Percentiles rank a stretch among this genome's conserved stretches.
Evolutionary conservation across 768 basidiomycete genomes (phyloP).

Genomic region (Aureoboletus auriporus): DNA sequence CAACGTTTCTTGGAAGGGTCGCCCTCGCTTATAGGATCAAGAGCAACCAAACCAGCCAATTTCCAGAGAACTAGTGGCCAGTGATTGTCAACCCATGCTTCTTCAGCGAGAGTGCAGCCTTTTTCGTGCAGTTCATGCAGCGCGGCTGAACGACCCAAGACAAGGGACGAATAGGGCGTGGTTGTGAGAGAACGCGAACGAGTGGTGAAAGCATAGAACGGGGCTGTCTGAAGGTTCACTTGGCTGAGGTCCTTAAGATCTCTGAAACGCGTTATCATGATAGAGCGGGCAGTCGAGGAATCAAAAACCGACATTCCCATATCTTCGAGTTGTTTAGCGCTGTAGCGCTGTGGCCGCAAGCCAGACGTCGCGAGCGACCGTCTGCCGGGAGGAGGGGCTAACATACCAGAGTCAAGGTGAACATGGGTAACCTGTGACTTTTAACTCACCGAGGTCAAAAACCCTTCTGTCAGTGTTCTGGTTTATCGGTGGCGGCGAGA

Average conservation of each 20-base stretch:
- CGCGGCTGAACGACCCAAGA: conserved; percentile 51
- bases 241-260: conserved; percentile 47
- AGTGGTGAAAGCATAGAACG: conserved; percentile 57
- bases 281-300: not conserved
- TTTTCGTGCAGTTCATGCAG: conserved; percentile 47
- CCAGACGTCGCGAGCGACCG: conserved; percentile 46
- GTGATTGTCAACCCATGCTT: conserved; percentile 88
- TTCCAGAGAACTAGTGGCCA: conserved; percentile 95
- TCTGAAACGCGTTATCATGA: conserved; percentile 31
- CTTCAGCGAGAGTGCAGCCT: conserved; percentile 67
- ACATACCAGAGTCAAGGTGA: not conserved
- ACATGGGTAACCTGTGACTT: not conserved
- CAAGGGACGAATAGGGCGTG: conserved; percentile 14
- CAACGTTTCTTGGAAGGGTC: conserved; percentile 54
- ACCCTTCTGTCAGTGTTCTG: conserved; percentile 2
- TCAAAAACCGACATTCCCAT: conserved; percentile 48
- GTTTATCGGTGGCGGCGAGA: conserved; percentile 6
- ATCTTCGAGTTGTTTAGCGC: conserved; percentile 38
- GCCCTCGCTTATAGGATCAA: conserved; percentile 61
- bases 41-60: conserved; percentile 74
- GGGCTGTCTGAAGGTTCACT: conserved; percentile 52
- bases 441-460: conserved; percentile 46
- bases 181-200: conserved; percentile 28
- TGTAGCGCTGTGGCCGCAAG: conserved; percentile 47
- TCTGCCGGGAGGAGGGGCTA: conserved; percentile 36